Evolutionary conservation across 23 red algal genomes (phyloP).

Genomic region (Chondrus crispus): DNA sequence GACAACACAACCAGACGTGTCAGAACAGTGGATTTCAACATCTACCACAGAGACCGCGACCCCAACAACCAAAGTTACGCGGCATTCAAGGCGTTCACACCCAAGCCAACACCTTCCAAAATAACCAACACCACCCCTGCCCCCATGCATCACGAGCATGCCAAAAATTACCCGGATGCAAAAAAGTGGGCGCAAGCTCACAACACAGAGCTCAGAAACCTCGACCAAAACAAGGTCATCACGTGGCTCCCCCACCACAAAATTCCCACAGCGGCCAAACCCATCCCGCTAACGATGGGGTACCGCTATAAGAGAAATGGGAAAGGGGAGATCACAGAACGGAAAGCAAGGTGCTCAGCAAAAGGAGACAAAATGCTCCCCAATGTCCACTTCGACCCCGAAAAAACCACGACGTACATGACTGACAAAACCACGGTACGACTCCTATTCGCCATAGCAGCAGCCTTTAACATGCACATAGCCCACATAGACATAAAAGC

Average conservation of each 20-base stretch:
- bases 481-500: slow-evolving; percentile 14
- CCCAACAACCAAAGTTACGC: background rate
- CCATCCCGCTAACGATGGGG: background rate
- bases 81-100: slow-evolving; percentile 1
- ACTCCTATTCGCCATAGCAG: background rate
- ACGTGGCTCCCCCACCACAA: background rate
- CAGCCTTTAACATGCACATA: background rate
- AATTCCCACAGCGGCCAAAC: background rate
- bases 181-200: background rate
- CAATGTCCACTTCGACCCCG: background rate
- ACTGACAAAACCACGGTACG: background rate
- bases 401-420: background rate
- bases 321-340: background rate
- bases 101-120: background rate
- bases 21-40: background rate
- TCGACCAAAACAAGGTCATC: background rate
- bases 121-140: background rate
- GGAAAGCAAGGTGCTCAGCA: background rate
- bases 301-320: background rate
- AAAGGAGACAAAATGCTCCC: background rate
- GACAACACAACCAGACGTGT: no score
- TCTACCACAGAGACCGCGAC: background rate
- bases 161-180: background rate
- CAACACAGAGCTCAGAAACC: background rate
- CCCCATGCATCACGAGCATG: background rate